Percentiles rank a stretch among this genome's conserved stretches.
Conservation (phyloP, 345 rosid species). For the Rhodamnia rubescens region DNA sequence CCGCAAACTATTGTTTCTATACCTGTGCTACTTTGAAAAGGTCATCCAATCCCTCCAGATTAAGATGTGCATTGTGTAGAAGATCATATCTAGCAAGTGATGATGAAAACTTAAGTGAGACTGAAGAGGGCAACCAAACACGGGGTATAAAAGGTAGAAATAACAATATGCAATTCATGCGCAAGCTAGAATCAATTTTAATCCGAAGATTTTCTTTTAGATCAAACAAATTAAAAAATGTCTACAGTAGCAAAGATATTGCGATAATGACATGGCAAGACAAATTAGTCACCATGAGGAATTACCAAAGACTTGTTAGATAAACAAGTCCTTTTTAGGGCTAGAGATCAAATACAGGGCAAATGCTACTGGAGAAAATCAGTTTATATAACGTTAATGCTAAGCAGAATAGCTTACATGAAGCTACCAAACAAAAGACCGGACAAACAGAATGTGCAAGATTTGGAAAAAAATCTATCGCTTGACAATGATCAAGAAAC, state of each 20-base stretch:
- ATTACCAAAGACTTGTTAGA: background rate
- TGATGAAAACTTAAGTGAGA: background rate
- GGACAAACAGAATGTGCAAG: background rate
- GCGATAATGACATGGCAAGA: background rate
- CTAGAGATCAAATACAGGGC: background rate
- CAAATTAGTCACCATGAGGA: background rate
- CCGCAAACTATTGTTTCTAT: background rate
- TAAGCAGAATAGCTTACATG: background rate
- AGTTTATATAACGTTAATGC: background rate
- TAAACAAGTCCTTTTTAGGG: background rate
- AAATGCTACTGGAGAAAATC: background rate
- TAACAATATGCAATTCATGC: background rate
- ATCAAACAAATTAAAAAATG: background rate
- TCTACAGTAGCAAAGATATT: background rate
- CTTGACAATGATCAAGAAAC: background rate
- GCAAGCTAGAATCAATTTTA: background rate
- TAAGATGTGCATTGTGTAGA: constrained; percentile 93
- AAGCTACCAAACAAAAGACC: background rate
- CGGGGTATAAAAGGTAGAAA: background rate
- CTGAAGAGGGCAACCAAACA: background rate
- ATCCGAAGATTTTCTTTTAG: background rate
- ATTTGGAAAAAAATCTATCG: background rate
- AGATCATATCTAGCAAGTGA: constrained; percentile 62
- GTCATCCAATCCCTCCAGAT: constrained; percentile 70
- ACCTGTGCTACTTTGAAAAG: constrained; percentile 94